phyloP scores from a whole-genome alignment of 345 rosid genomes.

The Microthlaspi erraticum region DNA sequence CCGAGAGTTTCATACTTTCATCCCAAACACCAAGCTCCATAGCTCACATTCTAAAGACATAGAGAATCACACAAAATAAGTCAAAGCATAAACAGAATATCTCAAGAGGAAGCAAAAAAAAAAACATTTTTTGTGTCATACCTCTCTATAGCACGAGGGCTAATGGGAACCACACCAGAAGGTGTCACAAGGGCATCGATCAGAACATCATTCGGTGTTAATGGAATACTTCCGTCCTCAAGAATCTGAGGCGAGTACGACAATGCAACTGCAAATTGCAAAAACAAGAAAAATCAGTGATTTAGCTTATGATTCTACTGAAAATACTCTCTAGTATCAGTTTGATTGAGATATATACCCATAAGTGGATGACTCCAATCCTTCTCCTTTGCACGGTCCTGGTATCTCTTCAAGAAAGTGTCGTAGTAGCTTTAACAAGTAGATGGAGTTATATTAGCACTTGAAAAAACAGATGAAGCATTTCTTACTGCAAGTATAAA shows the following conservation, averaged over 20 bases:
- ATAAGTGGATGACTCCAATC: constrained; percentile 78
- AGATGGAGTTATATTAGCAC: constrained; percentile 8
- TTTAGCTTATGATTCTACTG: constrained; percentile 10
- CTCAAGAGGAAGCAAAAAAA: constrained; percentile 21
- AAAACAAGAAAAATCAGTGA: neutral
- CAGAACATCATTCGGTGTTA: constrained; percentile 62
- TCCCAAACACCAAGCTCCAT: constrained; percentile 30
- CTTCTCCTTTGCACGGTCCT: constrained; percentile 70
- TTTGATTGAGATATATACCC: constrained; percentile 48
- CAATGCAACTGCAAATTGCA: constrained; percentile 77
- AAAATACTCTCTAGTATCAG: neutral
- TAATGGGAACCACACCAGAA: constrained; percentile 68
- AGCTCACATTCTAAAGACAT: constrained; percentile 37
- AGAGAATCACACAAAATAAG: constrained; percentile 19
- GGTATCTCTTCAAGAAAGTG: constrained; percentile 73
- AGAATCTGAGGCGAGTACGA: constrained; percentile 85
- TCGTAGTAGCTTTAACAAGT: constrained; percentile 73
- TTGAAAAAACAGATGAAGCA: neutral
- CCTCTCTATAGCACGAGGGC: constrained; percentile 69
- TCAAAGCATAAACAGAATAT: neutral
- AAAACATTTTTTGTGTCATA: constrained; percentile 20
- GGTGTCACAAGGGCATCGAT: constrained; percentile 85
- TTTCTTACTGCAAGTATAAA: neutral
- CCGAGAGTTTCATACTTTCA: constrained; percentile 7
- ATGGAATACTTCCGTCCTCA: constrained; percentile 70